Conservation (phyloP, 2,329 filamentous ascomycete species). For the Penicillium thymicola region DNA sequence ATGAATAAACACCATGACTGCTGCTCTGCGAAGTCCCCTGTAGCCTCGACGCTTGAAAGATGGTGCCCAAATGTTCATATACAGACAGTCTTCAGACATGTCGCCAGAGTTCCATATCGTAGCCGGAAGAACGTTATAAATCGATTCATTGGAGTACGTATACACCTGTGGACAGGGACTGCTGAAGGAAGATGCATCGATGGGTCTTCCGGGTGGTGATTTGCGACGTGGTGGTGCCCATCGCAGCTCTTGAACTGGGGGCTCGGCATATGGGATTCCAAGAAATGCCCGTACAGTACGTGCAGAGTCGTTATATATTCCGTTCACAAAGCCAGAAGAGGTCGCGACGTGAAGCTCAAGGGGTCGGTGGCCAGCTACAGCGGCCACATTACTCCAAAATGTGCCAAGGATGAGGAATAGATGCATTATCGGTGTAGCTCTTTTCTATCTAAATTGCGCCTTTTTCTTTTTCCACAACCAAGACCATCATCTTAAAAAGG, state of each 20-base stretch:
- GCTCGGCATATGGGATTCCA: slow-evolving; percentile 47
- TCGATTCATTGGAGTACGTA: slow-evolving; percentile 11
- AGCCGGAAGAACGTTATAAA: slow-evolving; percentile 18
- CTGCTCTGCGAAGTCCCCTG: not conserved
- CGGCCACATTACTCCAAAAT: not conserved
- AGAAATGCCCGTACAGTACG: slow-evolving; percentile 33
- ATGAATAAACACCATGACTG: slow-evolving; percentile 22
- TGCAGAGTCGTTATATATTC: slow-evolving; percentile 16
- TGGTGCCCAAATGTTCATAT: slow-evolving; percentile 20
- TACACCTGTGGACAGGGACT: slow-evolving; percentile 8
- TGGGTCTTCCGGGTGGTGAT: slow-evolving; percentile 24
- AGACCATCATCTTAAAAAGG: not conserved
- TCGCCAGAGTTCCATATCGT: slow-evolving; percentile 6
- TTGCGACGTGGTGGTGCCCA: slow-evolving; percentile 36
- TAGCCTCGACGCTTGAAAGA: not conserved
- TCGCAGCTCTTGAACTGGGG: slow-evolving; percentile 43
- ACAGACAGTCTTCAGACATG: slow-evolving; percentile 21
- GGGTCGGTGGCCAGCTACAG: not conserved
- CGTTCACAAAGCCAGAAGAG: slow-evolving; percentile 15
- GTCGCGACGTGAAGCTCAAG: slow-evolving; percentile 11
- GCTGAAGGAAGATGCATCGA: slow-evolving; percentile 24
- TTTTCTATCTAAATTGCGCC: not conserved
- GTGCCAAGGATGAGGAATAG: not conserved
- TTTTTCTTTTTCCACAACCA: not conserved
- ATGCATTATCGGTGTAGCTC: not conserved